Evolutionary conservation across 768 basidiomycete species (phyloP).

Genomic region (Amanita phalloides): DNA sequence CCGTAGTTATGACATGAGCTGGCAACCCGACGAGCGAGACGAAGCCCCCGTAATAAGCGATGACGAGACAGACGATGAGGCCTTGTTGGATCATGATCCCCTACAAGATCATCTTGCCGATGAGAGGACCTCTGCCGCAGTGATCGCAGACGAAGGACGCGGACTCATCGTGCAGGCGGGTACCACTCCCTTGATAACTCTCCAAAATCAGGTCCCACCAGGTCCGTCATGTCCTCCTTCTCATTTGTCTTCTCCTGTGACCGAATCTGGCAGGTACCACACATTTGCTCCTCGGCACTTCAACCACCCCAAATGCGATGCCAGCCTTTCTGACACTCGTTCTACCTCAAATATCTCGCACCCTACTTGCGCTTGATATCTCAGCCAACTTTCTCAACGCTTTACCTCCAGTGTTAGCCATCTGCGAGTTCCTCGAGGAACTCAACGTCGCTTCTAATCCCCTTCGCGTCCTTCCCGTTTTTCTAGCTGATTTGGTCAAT

Average conservation of each 20-base stretch:
- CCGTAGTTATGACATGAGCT: conserved; percentile 67
- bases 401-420: conserved; percentile 73
- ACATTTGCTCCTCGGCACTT: conserved; percentile 84
- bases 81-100: conserved; percentile 28
- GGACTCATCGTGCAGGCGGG: conserved; percentile 75
- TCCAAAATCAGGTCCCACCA: conserved; percentile 44
- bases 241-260: conserved; percentile 6
- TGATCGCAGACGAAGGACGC: conserved; percentile 76
- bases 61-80: conserved; percentile 44
- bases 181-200: conserved; percentile 44
- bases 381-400: conserved; percentile 80
- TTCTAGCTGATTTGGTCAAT: conserved; percentile 64
- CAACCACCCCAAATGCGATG: conserved; percentile 65
- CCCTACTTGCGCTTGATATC: conserved; percentile 88
- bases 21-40: conserved; percentile 68
- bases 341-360: conserved; percentile 63
- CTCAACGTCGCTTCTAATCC: conserved; percentile 90
- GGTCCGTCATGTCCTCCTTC: conserved; percentile 38
- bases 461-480: conserved; percentile 83
- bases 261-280: conserved; percentile 60
- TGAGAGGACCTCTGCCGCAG: conserved; percentile 65
- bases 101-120: conserved; percentile 37
- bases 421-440: conserved; percentile 80
- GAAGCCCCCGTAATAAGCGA: conserved; percentile 48
- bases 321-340: conserved; percentile 60